A percentile compares a stretch with the other conserved stretches of the same genome.
Conservation (phyloP, 805 yeast species). For the Wickerhamomyces sydowiorum region DNA sequence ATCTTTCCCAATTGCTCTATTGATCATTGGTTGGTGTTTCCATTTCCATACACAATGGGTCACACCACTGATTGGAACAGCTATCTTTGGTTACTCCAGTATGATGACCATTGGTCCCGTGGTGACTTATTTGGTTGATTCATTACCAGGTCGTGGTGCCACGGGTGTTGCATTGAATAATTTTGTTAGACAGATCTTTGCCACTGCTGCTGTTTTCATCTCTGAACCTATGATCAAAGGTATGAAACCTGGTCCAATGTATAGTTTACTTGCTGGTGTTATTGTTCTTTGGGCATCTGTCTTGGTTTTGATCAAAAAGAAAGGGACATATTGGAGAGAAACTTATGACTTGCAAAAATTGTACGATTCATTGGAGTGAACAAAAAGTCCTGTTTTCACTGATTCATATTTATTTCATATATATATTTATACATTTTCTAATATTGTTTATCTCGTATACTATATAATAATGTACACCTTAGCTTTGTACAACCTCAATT, state of each 20-base stretch:
- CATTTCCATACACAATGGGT: constrained; percentile 67
- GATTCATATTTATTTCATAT: not conserved
- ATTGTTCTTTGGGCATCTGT: constrained; percentile 37
- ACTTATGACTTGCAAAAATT: constrained; percentile 50
- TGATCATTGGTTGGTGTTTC: constrained; percentile 82
- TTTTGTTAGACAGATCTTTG: constrained; percentile 63
- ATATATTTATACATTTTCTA: no score
- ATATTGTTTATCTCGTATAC: not conserved
- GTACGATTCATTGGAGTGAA: constrained; percentile 38
- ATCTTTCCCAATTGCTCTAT: constrained; percentile 55
- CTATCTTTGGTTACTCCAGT: constrained; percentile 74
- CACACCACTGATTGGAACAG: constrained; percentile 75
- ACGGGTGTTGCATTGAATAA: constrained; percentile 85
- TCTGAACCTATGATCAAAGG: constrained; percentile 66
- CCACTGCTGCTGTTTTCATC: constrained; percentile 71
- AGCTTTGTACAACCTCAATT: no score
- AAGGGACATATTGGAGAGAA: constrained; percentile 60
- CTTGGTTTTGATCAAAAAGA: constrained; percentile 42
- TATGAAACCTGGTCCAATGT: constrained; percentile 66
- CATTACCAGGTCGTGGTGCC: constrained; percentile 83
- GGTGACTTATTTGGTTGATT: constrained; percentile 75
- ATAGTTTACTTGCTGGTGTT: constrained; percentile 59
- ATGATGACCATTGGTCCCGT: constrained; percentile 83
- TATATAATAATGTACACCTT: no score
- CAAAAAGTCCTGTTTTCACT: not conserved